phyloP scores from a whole-genome alignment of 179 eudicot genomes.

The Spinacia oleracea region DNA sequence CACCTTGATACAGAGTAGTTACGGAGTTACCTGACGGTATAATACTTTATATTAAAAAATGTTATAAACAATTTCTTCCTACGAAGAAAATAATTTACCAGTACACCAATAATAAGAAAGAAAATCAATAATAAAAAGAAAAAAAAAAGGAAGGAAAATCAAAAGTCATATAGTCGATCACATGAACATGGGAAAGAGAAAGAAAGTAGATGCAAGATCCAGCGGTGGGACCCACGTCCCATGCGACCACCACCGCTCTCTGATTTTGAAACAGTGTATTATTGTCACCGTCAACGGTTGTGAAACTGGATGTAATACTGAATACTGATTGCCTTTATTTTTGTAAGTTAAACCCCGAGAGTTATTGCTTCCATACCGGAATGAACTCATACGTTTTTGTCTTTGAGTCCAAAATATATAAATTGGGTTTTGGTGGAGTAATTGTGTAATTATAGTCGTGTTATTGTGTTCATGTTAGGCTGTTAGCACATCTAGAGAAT shows the following conservation, averaged over 20 bases:
- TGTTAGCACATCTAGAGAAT: no score
- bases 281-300: constrained; percentile 7
- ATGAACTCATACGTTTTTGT: neutral
- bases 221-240: neutral
- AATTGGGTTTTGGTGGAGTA: neutral
- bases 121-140: neutral
- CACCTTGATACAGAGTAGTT: no score
- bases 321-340: neutral
- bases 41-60: no score
- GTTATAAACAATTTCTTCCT: no score
- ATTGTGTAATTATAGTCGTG: no score
- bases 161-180: no score
- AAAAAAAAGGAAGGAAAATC: neutral
- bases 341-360: neutral
- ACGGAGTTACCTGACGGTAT: no score
- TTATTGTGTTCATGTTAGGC: no score
- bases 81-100: neutral
- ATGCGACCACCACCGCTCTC: constrained; percentile 3
- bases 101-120: neutral
- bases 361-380: neutral
- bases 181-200: constrained; percentile 14
- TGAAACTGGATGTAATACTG: neutral
- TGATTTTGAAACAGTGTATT: no score
- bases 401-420: neutral
- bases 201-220: constrained; percentile 7